These are phyloP conservation scores for Acacia pycnantha DNA, from an alignment of 331 rosid genomes.

Conservation along the genomic window DNA sequence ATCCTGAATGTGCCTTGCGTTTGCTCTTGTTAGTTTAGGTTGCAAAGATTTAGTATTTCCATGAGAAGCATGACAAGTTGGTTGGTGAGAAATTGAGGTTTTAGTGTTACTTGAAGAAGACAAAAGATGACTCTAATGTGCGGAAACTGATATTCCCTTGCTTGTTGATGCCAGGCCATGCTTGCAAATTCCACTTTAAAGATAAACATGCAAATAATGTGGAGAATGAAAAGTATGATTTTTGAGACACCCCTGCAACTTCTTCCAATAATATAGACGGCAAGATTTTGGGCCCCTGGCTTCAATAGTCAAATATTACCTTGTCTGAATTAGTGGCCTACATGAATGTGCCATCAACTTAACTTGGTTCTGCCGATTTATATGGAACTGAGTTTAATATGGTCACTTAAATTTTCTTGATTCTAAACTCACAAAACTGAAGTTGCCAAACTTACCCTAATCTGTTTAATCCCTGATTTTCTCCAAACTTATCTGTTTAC, in stretches of 20 bases:
- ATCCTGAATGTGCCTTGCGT: not conserved
- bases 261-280: not conserved
- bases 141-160: not conserved
- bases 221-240: not conserved
- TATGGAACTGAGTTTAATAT: not conserved
- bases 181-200: not conserved
- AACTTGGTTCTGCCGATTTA: not conserved
- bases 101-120: not conserved
- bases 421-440: not conserved
- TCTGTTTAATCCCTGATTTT: not conserved
- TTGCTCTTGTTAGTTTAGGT: not conserved
- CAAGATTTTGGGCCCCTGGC: not conserved
- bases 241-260: not conserved
- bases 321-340: not conserved
- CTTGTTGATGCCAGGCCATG: not conserved
- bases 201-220: not conserved
- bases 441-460: not conserved
- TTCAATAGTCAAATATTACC: not conserved
- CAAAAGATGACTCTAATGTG: not conserved
- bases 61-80: not conserved
- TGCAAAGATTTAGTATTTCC: not conserved
- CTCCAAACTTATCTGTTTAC: not conserved
- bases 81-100: not conserved
- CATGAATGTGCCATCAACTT: not conserved
- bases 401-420: not conserved